Percentiles rank a stretch among this genome's conserved stretches.
Evolutionary conservation across 1,284 basidiomycete genomes (phyloP).

Genomic region (Cutaneotrichosporon sp.): DNA sequence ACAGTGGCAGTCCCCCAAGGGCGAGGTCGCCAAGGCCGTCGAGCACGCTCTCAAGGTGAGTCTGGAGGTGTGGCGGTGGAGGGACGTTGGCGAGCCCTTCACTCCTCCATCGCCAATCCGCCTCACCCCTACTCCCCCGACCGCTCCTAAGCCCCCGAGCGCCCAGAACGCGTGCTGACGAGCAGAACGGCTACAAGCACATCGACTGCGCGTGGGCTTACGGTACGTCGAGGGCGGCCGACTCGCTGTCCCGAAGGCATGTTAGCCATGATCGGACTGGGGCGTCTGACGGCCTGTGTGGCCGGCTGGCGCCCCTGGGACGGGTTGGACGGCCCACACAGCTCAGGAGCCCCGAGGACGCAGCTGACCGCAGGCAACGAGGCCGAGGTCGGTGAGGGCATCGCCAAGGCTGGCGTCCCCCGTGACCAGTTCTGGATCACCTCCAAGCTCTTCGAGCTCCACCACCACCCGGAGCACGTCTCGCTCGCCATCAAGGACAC

Average conservation of each 20-base stretch:
- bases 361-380: conserved; percentile 61
- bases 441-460: conserved; percentile 68
- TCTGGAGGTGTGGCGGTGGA: background rate
- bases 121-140: background rate
- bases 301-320: too few species aligned
- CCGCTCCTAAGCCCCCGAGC: too few species aligned
- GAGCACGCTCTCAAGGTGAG: conserved; percentile 49
- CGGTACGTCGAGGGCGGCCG: conserved; percentile 28
- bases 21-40: conserved; percentile 55
- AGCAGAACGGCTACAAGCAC: conserved; percentile 63
- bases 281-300: background rate
- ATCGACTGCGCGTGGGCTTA: conserved; percentile 62
- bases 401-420: conserved; percentile 61
- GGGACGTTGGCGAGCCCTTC: background rate
- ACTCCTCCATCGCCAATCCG: background rate
- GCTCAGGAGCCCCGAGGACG: background rate
- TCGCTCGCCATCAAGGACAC: conserved; percentile 72
- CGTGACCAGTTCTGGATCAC: conserved; percentile 70
- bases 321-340: too few species aligned
- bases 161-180: background rate
- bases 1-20: conserved; percentile 53
- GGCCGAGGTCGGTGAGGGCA: conserved; percentile 79
- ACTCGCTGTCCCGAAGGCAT: too few species aligned
- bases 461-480: conserved; percentile 59
- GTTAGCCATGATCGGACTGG: too few species aligned